Conservation (phyloP, 257 asterid genomes). For the Verbena officinalis region DNA sequence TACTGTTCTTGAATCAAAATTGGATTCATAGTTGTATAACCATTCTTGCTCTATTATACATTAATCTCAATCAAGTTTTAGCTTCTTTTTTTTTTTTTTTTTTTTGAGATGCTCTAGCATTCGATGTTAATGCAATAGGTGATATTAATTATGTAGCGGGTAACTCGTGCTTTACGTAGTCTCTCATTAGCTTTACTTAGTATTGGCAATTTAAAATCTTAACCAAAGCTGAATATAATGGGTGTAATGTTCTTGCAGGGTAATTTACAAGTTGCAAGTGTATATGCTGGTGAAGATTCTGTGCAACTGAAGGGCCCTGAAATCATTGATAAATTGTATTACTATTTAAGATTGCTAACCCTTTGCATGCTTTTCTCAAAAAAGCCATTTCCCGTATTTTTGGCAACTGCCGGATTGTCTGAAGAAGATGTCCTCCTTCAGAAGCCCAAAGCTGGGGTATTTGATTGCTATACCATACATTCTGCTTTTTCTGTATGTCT, state of each 20-base stretch:
- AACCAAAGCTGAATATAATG: constrained; percentile 8
- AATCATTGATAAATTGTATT: constrained; percentile 55
- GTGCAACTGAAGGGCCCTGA: constrained; percentile 66
- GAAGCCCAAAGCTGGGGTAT: constrained; percentile 88
- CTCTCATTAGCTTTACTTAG: background rate
- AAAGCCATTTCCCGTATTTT: constrained; percentile 75
- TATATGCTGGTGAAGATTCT: constrained; percentile 70
- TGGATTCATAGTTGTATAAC: background rate
- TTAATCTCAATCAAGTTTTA: background rate
- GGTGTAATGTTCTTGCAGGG: constrained; percentile 55
- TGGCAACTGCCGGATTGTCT: constrained; percentile 64
- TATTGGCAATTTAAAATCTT: constrained; percentile 6
- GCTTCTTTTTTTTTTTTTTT: background rate
- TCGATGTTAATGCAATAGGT: constrained; percentile 1
- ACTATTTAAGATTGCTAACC: constrained; percentile 67
- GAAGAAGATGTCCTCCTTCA: constrained; percentile 71
- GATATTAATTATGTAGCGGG: constrained; percentile 4
- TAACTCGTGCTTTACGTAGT: constrained; percentile 2
- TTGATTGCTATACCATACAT: constrained; percentile 14
- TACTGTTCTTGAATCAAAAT: too few relatives aligned
- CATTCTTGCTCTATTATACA: background rate
- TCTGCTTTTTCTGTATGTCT: constrained; percentile 17
- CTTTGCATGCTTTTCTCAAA: constrained; percentile 76
- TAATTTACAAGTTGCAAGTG: constrained; percentile 74
- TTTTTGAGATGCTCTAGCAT: too few relatives aligned